phyloP scores from a whole-genome alignment of 345 rosid species.

The Dimocarpus longan region DNA sequence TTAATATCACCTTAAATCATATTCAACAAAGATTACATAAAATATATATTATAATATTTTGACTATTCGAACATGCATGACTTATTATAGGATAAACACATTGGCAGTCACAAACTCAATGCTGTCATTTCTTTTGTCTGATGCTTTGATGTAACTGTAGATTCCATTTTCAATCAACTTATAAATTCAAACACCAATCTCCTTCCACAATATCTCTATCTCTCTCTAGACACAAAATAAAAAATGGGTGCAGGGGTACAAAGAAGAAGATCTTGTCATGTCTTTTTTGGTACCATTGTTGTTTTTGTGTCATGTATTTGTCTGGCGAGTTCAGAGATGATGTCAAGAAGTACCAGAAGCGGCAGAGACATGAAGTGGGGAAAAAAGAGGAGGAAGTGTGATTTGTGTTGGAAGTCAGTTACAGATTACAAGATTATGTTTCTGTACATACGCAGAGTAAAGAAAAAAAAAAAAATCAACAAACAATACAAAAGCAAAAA shows the following conservation, averaged over 20 bases:
- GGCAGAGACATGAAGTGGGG: not conserved
- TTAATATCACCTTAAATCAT: too few species aligned
- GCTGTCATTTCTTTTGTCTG: not conserved
- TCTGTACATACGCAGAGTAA: too few species aligned
- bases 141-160: not conserved
- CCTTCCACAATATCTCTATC: not conserved
- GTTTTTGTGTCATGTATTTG: constrained; percentile 5
- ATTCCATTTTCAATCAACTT: not conserved
- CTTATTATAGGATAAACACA: too few species aligned
- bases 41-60: too few species aligned
- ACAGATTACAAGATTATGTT: too few species aligned
- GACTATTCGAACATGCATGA: too few species aligned
- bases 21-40: too few species aligned
- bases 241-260: constrained; percentile 21
- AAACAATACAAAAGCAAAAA: too few species aligned
- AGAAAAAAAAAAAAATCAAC: too few species aligned
- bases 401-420: too few species aligned
- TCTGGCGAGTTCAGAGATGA: not conserved
- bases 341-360: constrained; percentile 10
- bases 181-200: not conserved
- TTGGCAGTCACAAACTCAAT: not conserved
- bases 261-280: not conserved
- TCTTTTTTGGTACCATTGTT: not conserved
- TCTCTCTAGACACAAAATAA: not conserved
- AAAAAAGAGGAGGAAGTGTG: constrained; percentile 26